phyloP scores from a whole-genome alignment of 2,329 filamentous ascomycete genomes.

The Phialemoniopsis sp. region DNA sequence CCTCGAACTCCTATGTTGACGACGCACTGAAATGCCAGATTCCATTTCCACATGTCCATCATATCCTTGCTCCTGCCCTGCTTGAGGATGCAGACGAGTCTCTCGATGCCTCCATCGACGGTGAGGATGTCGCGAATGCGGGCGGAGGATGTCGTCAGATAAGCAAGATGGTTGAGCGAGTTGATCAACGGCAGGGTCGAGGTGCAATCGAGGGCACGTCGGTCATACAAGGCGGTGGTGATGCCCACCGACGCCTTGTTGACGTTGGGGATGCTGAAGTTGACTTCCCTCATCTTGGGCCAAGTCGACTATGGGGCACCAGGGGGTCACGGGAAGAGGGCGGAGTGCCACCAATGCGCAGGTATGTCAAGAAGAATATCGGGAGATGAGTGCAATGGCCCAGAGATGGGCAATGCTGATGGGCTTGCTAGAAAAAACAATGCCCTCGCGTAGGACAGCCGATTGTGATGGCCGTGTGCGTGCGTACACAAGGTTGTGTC shows the following conservation, averaged over 20 bases:
- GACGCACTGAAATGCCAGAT: constrained; percentile 96
- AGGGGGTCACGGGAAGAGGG: constrained; percentile 8
- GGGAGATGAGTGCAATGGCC: no score
- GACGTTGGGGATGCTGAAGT: constrained; percentile 98
- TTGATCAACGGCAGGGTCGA: constrained; percentile 97
- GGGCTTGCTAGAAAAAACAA: no score
- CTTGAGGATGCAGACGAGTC: constrained; percentile 95
- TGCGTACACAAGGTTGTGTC: no score
- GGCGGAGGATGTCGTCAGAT: constrained; percentile 95
- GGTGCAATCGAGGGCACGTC: constrained; percentile 94
- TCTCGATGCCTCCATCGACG: constrained; percentile 96
- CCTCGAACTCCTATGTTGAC: constrained; percentile 98
- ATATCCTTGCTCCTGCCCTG: constrained; percentile 94
- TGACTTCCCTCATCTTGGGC: constrained; percentile 93
- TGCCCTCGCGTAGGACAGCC: no score
- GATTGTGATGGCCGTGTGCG: no score
- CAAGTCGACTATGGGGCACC: constrained; percentile 13
- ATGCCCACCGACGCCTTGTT: constrained; percentile 97
- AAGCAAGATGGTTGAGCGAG: constrained; percentile 96
- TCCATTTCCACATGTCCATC: constrained; percentile 99
- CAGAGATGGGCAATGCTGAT: no score
- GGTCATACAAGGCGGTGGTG: constrained; percentile 96
- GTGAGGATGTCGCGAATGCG: constrained; percentile 97
- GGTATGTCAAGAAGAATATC: no score
- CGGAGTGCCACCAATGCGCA: no score